phyloP scores from a whole-genome alignment of 768 basidiomycete species.

The Serendipita sp. region DNA sequence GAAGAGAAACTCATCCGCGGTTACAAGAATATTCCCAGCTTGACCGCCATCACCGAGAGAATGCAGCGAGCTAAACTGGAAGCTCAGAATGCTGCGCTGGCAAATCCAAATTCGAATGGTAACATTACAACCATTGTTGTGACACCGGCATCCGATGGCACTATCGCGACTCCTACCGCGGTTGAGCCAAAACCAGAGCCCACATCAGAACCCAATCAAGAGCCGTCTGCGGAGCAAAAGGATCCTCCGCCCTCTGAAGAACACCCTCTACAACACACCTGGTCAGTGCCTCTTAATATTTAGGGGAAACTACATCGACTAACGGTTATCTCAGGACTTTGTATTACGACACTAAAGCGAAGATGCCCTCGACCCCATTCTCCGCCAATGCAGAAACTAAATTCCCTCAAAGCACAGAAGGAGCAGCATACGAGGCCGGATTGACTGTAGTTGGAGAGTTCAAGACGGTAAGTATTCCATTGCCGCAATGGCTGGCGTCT shows the following conservation, averaged over 20 bases:
- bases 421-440: conserved; percentile 68
- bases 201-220: too few relatives aligned
- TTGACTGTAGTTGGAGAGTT: conserved; percentile 79
- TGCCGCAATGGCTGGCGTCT: not conserved
- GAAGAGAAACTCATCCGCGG: conserved; percentile 36
- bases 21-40: conserved; percentile 76
- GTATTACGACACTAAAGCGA: conserved; percentile 75
- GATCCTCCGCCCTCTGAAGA: conserved; percentile 28
- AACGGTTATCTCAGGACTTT: conserved; percentile 46
- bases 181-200: conserved; percentile 57
- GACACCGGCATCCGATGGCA: not conserved
- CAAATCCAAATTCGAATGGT: conserved; percentile 27
- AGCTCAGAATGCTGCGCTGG: conserved; percentile 32
- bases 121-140: conserved; percentile 26
- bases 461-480: conserved; percentile 37
- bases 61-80: conserved; percentile 40
- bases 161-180: conserved; percentile 57
- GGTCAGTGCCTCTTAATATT: conserved; percentile 31
- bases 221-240: conserved; percentile 48
- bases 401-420: conserved; percentile 30
- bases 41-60: conserved; percentile 72
- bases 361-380: conserved; percentile 31
- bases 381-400: not conserved
- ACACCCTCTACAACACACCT: conserved; percentile 71
- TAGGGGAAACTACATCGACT: conserved; percentile 3